A percentile compares a stretch with the other conserved stretches of the same genome.
Evolutionary conservation across 495 filamentous ascomycete genomes (phyloP).

Genomic region (Penicillium coprophilum): DNA sequence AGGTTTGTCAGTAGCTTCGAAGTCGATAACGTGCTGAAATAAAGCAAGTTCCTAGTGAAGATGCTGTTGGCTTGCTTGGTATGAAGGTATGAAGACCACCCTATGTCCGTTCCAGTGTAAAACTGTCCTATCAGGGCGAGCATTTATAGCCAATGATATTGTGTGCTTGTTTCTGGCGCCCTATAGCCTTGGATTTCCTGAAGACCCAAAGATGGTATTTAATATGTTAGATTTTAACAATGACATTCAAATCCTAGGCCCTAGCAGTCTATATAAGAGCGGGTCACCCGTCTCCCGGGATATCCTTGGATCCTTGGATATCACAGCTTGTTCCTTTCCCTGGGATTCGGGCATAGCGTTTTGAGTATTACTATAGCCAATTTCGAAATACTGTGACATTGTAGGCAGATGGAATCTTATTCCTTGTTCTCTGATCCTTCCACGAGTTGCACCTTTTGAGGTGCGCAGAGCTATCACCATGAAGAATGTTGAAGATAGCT

Average conservation of each 20-base stretch:
- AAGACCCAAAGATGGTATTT: neutral
- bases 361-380: neutral
- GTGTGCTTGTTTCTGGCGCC: neutral
- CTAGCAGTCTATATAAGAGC: neutral
- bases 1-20: neutral
- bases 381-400: neutral
- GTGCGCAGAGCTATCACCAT: neutral
- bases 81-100: no score
- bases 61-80: neutral
- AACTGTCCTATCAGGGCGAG: neutral
- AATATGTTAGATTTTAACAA: neutral
- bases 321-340: neutral
- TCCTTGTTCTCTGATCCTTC: neutral
- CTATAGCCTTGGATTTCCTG: neutral
- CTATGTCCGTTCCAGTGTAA: no score
- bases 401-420: neutral
- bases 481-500: constrained; percentile 8
- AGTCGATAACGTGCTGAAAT: neutral
- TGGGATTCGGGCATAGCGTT: neutral
- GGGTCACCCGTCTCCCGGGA: neutral
- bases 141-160: neutral
- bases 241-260: neutral
- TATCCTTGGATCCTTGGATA: neutral
- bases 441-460: neutral
- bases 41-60: neutral